Conservation (phyloP, 345 rosid species). For the Limnanthes douglasii region DNA sequence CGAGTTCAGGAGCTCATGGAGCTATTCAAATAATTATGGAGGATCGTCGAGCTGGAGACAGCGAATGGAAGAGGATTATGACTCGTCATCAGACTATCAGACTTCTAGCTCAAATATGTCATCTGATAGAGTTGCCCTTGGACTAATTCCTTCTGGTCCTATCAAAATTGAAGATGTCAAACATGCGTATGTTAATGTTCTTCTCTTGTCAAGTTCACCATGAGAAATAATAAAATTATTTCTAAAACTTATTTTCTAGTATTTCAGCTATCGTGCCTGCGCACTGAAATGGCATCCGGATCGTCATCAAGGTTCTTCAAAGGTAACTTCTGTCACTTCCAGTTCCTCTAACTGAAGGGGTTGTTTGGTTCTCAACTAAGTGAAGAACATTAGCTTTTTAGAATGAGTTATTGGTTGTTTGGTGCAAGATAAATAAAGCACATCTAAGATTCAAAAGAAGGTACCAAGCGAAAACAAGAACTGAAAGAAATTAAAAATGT, state of each 20-base stretch:
- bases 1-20: too few relatives aligned
- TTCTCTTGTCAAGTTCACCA: neutral
- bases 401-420: too few relatives aligned
- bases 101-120: conserved; percentile 24
- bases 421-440: too few relatives aligned
- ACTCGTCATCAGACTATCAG: conserved; percentile 38
- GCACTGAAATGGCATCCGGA: conserved; percentile 96
- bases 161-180: conserved; percentile 68
- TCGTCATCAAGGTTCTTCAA: conserved; percentile 71
- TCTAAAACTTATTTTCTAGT: too few relatives aligned
- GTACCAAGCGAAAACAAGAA: too few relatives aligned
- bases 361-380: too few relatives aligned
- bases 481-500: too few relatives aligned
- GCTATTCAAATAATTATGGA: conserved; percentile 20
- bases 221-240: neutral
- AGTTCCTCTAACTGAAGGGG: too few relatives aligned
- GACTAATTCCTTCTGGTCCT: conserved; percentile 61
- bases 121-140: conserved; percentile 70
- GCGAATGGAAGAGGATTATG: conserved; percentile 38
- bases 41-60: conserved; percentile 25
- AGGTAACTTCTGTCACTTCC: conserved; percentile 32
- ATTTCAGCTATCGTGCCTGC: conserved; percentile 64
- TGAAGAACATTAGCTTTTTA: too few relatives aligned
- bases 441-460: too few relatives aligned
- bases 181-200: conserved; percentile 41